Conservation (phyloP, 495 filamentous ascomycete species). For the Penicillium salamii region DNA sequence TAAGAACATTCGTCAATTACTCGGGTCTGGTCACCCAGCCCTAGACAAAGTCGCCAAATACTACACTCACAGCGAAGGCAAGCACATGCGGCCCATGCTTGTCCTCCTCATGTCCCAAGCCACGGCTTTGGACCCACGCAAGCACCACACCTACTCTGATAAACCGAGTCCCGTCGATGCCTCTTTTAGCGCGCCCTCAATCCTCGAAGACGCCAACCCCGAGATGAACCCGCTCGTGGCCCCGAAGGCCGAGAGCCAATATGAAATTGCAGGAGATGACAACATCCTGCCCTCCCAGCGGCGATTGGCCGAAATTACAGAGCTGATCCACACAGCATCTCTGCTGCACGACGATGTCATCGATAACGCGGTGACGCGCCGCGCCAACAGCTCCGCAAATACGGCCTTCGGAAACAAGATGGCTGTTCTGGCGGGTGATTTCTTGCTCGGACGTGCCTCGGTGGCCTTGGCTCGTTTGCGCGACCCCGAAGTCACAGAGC, state of each 20-base stretch:
- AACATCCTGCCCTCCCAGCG: conserved; percentile 91
- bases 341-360: conserved; percentile 98
- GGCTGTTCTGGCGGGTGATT: conserved; percentile 95
- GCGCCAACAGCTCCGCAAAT: conserved; percentile 84
- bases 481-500: conserved; percentile 89
- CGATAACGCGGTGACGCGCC: conserved; percentile 80
- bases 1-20: conserved; percentile 80
- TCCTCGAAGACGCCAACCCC: conserved; percentile 84
- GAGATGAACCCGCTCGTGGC: conserved; percentile 52
- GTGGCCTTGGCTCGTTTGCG: conserved; percentile 88
- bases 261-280: conserved; percentile 51
- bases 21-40: conserved; percentile 89
- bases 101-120: conserved; percentile 95
- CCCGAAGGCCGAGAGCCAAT: conserved; percentile 46
- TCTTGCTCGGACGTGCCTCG: conserved; percentile 87
- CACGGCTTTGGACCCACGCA: conserved; percentile 74
- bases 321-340: conserved; percentile 94
- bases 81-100: conserved; percentile 91
- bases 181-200: conserved; percentile 68
- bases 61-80: conserved; percentile 95
- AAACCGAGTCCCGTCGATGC: conserved; percentile 58
- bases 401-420: conserved; percentile 97
- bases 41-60: conserved; percentile 96
- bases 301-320: conserved; percentile 91
- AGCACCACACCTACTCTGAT: conserved; percentile 34